Evolutionary conservation across 2,329 filamentous ascomycete species (phyloP), one percentile per base, ranked within the genome.

Genomic region (Laburnicola sp.): DNA sequence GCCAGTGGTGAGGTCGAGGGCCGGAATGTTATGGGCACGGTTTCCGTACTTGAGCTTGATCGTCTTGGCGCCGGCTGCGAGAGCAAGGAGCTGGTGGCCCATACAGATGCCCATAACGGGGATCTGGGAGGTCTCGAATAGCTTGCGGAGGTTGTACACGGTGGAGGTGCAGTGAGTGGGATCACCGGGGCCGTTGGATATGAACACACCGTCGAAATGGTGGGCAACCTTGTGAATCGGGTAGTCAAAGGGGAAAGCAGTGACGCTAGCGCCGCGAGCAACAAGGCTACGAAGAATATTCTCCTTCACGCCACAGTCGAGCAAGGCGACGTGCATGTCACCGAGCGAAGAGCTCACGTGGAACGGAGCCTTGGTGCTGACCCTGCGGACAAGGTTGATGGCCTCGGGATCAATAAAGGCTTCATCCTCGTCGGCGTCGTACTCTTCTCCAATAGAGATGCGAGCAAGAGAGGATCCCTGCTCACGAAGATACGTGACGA

Each of bases 31-130:
- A 82, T 97, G 94, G n/a, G 92, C 94, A 64, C 94, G 89, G 83
- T 99, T 99, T 70, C 94, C 94, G 75, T 97, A 99, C 84, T 97
- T 97, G 76, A 99, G 85, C 84, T 97, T 97, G 78, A 95, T 87
- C 56, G 94, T 97, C 66, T 85, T 83, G 48, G 90, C 94, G 58
- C 94, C 94, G 53, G 88, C 83, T 42, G 94, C 91, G 63, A 97
- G 84, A 59, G 92, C 93, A 51, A 99, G 82, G 46, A 99, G 86
- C 81, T 99, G 94, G 77, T 99, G 94, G 59, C 94, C 94, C 61
- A 99, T 85, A 74, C 94, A 99, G 71, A 99, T 97, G 66, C 94
- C 94, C 86, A 99, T 95, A 76, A 99, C 86, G 52, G 94, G 94
- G 30, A 96, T 83, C 64, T 91, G 86, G 41, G 91, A 96, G 23